Conservation (phyloP, 768 basidiomycete genomes). For the Russula foetens region DNA sequence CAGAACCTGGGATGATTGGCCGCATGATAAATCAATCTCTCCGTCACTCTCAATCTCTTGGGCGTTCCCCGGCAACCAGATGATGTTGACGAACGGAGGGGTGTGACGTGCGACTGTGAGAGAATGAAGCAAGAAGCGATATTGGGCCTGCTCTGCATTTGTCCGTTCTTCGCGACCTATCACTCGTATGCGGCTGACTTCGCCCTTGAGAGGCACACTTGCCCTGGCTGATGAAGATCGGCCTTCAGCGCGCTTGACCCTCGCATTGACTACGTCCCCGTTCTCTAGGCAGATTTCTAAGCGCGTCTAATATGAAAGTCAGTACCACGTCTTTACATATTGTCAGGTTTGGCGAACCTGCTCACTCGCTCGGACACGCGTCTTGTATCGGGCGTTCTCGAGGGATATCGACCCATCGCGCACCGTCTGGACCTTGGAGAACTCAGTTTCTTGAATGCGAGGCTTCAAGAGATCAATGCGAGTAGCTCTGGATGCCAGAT, state of each 20-base stretch:
- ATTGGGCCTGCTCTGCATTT: constrained; percentile 1
- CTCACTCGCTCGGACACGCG: constrained; percentile 1
- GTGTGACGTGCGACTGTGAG: neutral
- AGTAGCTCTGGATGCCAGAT: neutral
- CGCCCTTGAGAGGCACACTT: neutral
- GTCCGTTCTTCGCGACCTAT: constrained; percentile 14
- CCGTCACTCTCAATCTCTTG: neutral
- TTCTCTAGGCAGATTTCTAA: neutral
- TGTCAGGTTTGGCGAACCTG: neutral
- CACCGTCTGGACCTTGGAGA: neutral
- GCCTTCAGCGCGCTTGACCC: neutral
- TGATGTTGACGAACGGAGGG: neutral
- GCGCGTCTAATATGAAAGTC: neutral
- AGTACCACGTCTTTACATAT: neutral
- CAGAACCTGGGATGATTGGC: neutral
- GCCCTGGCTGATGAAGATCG: neutral
- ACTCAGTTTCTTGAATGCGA: constrained; percentile 1
- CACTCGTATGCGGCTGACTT: neutral
- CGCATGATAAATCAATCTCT: neutral
- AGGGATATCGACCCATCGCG: neutral
- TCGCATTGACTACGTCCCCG: neutral
- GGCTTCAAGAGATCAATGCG: neutral
- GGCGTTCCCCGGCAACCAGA: constrained; percentile 6
- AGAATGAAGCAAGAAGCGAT: neutral
- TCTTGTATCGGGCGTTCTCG: constrained; percentile 8